Evolutionary conservation across 345 rosid genomes (phyloP).

Genomic region (Linum trigynum): DNA sequence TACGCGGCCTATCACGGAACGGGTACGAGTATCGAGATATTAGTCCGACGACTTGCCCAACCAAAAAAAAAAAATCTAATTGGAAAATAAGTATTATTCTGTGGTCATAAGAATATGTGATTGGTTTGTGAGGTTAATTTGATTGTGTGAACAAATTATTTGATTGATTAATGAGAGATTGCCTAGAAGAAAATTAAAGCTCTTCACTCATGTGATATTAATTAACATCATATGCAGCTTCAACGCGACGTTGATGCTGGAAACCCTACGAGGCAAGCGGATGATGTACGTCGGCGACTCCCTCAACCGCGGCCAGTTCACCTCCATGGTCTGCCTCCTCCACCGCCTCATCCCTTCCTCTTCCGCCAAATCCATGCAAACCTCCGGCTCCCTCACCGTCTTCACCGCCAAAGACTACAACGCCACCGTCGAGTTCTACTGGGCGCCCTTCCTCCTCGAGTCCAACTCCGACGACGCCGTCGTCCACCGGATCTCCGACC

Average conservation of each 20-base stretch:
- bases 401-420: constrained; percentile 87
- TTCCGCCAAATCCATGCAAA: constrained; percentile 61
- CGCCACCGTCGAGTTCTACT: constrained; percentile 89
- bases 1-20: too few relatives aligned
- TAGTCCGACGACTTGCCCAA: too few relatives aligned
- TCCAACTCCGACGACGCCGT: constrained; percentile 83
- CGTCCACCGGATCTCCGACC: constrained; percentile 64
- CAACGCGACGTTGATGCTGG: constrained; percentile 78
- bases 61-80: too few relatives aligned
- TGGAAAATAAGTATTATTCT: too few relatives aligned
- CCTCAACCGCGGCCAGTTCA: constrained; percentile 78
- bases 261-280: constrained; percentile 71
- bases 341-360: constrained; percentile 65
- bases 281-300: constrained; percentile 98
- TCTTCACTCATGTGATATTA: too few relatives aligned
- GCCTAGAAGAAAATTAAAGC: too few relatives aligned
- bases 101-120: too few relatives aligned
- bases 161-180: too few relatives aligned
- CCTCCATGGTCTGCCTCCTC: constrained; percentile 85
- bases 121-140: too few relatives aligned
- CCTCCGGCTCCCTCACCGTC: constrained; percentile 66
- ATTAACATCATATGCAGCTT: constrained; percentile 33
- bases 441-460: constrained; percentile 98
- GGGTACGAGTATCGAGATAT: too few relatives aligned
- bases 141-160: too few relatives aligned